Percentiles rank a stretch among this genome's conserved stretches.
Conservation (phyloP, 257 asterid genomes). For the Cinchona pubescens region DNA sequence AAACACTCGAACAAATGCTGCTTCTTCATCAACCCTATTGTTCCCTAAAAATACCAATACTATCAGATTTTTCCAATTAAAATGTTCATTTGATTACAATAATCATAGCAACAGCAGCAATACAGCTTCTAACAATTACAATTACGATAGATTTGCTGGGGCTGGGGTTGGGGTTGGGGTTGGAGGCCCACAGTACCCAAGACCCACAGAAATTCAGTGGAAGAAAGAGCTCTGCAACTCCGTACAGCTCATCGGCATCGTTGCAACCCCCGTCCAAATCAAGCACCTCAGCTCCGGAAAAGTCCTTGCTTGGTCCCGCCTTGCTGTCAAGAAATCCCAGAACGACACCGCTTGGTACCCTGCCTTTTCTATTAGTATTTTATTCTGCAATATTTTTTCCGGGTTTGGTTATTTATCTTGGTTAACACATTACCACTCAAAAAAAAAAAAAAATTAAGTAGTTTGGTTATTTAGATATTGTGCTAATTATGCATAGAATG, state of each 20-base stretch:
- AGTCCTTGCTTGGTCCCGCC: constrained; percentile 70
- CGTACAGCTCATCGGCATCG: constrained; percentile 75
- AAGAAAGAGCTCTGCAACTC: constrained; percentile 45
- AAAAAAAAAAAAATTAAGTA: too few species aligned
- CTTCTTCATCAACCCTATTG: constrained; percentile 8
- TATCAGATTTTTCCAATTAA: constrained; percentile 16
- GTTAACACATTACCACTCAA: too few species aligned
- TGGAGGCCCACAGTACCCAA: constrained; percentile 28
- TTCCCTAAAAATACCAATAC: background rate
- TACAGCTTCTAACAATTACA: background rate
- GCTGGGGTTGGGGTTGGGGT: too few species aligned
- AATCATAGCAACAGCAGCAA: constrained; percentile 13
- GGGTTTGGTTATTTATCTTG: background rate
- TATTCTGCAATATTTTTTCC: too few species aligned
- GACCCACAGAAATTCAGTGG: constrained; percentile 46
- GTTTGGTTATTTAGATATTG: background rate
- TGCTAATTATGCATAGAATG: too few species aligned
- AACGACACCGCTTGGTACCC: constrained; percentile 75
- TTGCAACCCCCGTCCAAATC: constrained; percentile 69
- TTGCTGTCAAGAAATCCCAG: constrained; percentile 79
- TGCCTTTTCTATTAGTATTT: background rate
- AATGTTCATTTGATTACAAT: constrained; percentile 31
- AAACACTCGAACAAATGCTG: constrained; percentile 1
- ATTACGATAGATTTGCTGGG: constrained; percentile 20
- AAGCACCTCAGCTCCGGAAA: constrained; percentile 74